Conservation (phyloP, 106 monocot species). For the Allium fistulosum region DNA sequence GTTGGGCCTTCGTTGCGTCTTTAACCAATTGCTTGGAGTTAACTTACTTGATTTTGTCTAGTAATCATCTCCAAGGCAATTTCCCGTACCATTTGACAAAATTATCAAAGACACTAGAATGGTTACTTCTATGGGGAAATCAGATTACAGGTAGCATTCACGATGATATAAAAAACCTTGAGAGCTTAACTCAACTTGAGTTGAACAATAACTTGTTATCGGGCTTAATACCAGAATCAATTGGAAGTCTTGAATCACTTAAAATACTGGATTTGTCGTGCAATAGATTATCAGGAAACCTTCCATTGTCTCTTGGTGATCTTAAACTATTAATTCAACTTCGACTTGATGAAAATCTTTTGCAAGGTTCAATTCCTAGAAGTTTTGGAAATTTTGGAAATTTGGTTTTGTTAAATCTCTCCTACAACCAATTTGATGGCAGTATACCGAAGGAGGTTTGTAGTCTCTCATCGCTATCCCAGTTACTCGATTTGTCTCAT, state of each 20-base stretch:
- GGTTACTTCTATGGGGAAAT: constrained; percentile 1
- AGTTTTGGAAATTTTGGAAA: no score
- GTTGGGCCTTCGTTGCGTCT: constrained; percentile 19
- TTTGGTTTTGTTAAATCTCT: no score
- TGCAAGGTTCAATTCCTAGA: no score
- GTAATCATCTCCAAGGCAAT: constrained; percentile 11
- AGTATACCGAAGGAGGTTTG: no score
- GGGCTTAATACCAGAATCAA: constrained; percentile 12
- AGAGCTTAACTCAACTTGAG: constrained; percentile 4
- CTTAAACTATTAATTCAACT: constrained; percentile 1
- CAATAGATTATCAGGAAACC: constrained; percentile 7
- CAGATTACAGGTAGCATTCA: constrained; percentile 19
- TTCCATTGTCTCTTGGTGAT: constrained; percentile 14
- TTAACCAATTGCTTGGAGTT: constrained; percentile 10
- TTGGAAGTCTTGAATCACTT: neutral
- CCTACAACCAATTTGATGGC: no score
- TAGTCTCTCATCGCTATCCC: constrained; percentile 16
- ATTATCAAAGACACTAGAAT: neutral
- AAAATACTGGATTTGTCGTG: neutral
- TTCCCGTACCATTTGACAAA: constrained; percentile 15
- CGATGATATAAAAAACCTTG: constrained; percentile 1
- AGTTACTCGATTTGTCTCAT: constrained; percentile 15
- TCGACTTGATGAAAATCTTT: constrained; percentile 1
- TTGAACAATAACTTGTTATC: no score
- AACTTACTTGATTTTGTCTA: neutral